Percentiles rank a stretch among this genome's conserved stretches.
Conservation (phyloP, 768 basidiomycete species). For the Coprinopsis marcescibilis region DNA sequence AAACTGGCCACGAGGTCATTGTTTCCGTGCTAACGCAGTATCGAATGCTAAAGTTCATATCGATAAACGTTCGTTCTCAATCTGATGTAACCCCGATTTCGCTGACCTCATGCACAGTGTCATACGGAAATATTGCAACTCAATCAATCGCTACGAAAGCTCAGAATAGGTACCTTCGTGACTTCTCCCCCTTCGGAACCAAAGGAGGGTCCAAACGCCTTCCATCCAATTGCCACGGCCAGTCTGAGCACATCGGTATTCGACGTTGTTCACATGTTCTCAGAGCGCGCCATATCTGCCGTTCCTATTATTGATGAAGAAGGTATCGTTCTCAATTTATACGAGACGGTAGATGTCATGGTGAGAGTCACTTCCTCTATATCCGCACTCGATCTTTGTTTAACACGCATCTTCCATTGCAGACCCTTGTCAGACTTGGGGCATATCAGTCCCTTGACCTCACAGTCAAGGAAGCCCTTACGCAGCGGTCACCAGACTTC, state of each 20-base stretch:
- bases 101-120: slow-evolving; percentile 47
- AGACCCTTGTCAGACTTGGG: slow-evolving; percentile 93
- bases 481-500: slow-evolving; percentile 90
- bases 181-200: slow-evolving; percentile 42
- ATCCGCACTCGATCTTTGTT: slow-evolving; percentile 1
- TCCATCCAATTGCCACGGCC: slow-evolving; percentile 88
- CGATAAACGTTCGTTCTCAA: slow-evolving; percentile 74
- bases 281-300: slow-evolving; percentile 89
- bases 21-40: slow-evolving; percentile 97
- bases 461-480: slow-evolving; percentile 87
- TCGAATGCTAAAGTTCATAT: slow-evolving; percentile 94
- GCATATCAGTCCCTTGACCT: slow-evolving; percentile 95
- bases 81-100: slow-evolving; percentile 10
- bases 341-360: slow-evolving; percentile 98
- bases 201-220: slow-evolving; percentile 60
- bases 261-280: slow-evolving; percentile 98
- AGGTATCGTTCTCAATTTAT: slow-evolving; percentile 91
- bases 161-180: slow-evolving; percentile 94
- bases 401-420: too few relatives aligned
- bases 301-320: slow-evolving; percentile 94
- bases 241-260: slow-evolving; percentile 89
- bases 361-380: slow-evolving; percentile 43
- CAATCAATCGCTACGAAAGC: slow-evolving; percentile 71
- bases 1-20: slow-evolving; percentile 93
- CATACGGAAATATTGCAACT: slow-evolving; percentile 77